Conservation (phyloP, 768 basidiomycete species). For the Mycena leptocephala region DNA sequence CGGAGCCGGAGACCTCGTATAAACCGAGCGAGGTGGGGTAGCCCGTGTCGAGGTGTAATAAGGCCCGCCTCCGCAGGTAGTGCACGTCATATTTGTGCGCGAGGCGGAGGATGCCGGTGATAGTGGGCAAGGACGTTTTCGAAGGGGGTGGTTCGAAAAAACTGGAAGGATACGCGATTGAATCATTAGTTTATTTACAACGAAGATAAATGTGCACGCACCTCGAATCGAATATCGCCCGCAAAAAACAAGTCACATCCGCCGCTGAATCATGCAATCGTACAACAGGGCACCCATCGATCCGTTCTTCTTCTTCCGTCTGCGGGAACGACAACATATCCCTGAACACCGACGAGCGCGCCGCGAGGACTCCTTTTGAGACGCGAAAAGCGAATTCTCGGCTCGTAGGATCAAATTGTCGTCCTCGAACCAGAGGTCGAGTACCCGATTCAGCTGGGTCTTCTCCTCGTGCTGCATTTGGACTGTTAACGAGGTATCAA, state of each 20-base stretch:
- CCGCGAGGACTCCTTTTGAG: constrained; percentile 1
- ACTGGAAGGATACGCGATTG: background rate
- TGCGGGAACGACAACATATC: background rate
- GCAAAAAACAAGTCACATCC: background rate
- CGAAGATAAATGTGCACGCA: background rate
- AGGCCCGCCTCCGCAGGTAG: constrained; percentile 20
- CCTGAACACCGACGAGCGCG: background rate
- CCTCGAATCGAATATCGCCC: background rate
- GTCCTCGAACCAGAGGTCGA: background rate
- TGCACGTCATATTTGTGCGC: constrained; percentile 33
- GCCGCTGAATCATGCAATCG: background rate
- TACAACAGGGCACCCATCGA: background rate
- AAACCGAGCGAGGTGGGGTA: background rate
- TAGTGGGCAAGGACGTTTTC: background rate
- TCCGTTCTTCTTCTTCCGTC: background rate
- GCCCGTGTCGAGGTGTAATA: constrained; percentile 18
- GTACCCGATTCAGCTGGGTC: too few relatives aligned
- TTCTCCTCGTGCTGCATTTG: too few relatives aligned
- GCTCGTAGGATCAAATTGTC: background rate
- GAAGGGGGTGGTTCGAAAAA: background rate
- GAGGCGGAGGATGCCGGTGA: constrained; percentile 27
- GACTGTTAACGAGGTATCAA: too few relatives aligned
- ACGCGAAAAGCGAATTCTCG: background rate
- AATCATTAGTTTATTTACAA: too few relatives aligned
- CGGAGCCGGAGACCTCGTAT: constrained; percentile 23